Evolutionary conservation across 768 basidiomycete genomes (phyloP).

Genomic region (Rhodotorula graminis): DNA sequence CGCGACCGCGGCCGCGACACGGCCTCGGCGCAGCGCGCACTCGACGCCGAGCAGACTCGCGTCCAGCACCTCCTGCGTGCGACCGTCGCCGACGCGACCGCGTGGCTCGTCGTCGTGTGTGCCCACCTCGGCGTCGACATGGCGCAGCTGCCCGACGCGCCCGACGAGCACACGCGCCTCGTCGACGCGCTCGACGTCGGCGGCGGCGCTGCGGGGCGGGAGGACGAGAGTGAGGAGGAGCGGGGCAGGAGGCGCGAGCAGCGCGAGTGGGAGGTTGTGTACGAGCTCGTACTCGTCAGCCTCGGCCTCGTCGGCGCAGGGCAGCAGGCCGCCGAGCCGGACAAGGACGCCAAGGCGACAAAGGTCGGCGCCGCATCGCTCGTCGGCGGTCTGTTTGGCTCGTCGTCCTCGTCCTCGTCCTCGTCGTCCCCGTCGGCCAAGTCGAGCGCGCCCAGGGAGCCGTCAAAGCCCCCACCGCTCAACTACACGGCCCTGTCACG

Average conservation of each 20-base stretch:
- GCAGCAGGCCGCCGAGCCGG: conserved; percentile 7
- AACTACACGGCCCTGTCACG: conserved; percentile 31
- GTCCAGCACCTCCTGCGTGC: conserved; percentile 1
- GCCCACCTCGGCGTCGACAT: conserved; percentile 28
- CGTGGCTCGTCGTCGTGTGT: conserved; percentile 28
- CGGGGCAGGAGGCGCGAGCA: not conserved
- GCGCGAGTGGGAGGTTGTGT: conserved; percentile 19
- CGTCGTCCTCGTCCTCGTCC: not conserved
- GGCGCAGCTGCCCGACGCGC: conserved; percentile 14
- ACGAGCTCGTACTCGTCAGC: conserved; percentile 30
- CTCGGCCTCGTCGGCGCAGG: conserved; percentile 27
- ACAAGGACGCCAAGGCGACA: conserved; percentile 6
- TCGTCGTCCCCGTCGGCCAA: not conserved
- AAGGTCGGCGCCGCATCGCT: not conserved
- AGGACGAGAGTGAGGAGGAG: not conserved
- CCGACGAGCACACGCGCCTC: conserved; percentile 3
- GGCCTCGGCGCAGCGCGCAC: conserved; percentile 12
- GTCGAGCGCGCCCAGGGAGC: not conserved
- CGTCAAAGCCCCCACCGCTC: conserved; percentile 4
- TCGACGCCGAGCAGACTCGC: conserved; percentile 28
- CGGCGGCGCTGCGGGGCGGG: not conserved
- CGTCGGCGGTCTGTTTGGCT: conserved; percentile 11
- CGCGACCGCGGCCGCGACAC: not conserved
- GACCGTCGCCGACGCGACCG: not conserved
- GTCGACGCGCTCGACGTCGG: conserved; percentile 4